Evolutionary conservation across 106 monocot species (phyloP).

Genomic region (Posidonia australis): DNA sequence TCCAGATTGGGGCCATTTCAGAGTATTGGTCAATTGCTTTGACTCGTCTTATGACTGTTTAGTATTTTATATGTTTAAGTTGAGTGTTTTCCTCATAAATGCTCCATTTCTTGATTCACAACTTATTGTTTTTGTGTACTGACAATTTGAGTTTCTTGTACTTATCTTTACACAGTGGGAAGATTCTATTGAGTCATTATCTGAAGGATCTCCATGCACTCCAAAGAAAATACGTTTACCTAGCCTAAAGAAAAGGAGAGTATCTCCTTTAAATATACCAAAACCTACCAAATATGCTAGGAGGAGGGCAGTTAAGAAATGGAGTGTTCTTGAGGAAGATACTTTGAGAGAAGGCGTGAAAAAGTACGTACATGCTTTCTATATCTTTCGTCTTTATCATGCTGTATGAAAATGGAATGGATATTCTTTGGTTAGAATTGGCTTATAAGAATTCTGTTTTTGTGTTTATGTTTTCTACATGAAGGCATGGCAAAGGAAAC

Average conservation of each 20-base stretch:
- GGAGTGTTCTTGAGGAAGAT: slow-evolving; percentile 42
- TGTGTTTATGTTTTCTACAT: background rate
- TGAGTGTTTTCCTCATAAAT: background rate
- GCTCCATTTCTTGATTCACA: background rate
- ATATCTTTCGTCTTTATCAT: background rate
- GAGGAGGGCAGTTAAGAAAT: slow-evolving; percentile 29
- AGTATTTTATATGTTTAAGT: no score
- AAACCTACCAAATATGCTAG: slow-evolving; percentile 5
- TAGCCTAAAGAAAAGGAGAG: slow-evolving; percentile 5
- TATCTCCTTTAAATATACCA: slow-evolving; percentile 21
- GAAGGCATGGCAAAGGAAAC: slow-evolving; percentile 33
- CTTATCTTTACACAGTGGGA: slow-evolving; percentile 23
- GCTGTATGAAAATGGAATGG: background rate
- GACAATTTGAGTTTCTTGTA: background rate
- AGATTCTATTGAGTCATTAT: slow-evolving; percentile 10
- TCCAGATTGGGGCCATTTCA: no score
- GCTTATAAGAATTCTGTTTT: background rate
- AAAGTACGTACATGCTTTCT: slow-evolving; percentile 19
- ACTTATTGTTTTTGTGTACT: background rate
- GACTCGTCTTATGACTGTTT: no score
- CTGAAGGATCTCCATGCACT: slow-evolving; percentile 8
- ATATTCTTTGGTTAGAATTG: background rate
- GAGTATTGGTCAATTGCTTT: background rate
- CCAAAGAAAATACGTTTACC: slow-evolving; percentile 12
- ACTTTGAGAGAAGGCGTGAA: slow-evolving; percentile 37